Percentiles rank a stretch among this genome's conserved stretches.
Evolutionary conservation across 169 alveolate genomes (phyloP).

Genomic region (Plasmodium inui): DNA sequence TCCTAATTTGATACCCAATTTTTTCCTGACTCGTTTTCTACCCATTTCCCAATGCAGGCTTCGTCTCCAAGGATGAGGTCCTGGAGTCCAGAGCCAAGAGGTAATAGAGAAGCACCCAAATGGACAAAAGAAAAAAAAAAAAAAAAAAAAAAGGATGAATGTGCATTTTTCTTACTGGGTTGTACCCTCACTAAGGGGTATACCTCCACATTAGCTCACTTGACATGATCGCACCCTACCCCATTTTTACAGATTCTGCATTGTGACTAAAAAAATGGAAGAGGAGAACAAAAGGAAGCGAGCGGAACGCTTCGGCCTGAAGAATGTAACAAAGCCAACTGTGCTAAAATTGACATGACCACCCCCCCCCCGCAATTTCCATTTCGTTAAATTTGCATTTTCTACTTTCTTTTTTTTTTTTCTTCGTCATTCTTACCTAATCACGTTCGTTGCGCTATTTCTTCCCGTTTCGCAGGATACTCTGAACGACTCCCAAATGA

Average conservation of each 20-base stretch:
- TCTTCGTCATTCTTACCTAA: not conserved
- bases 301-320: slow-evolving; percentile 75
- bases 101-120: not conserved
- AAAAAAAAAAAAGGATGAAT: not conserved
- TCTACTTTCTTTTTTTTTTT: not conserved
- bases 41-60: slow-evolving; percentile 3
- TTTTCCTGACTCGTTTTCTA: not conserved
- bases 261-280: slow-evolving; percentile 70
- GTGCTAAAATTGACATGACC: not conserved
- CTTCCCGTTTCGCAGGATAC: not conserved
- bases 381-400: not conserved
- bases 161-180: not conserved
- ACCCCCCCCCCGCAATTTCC: not conserved
- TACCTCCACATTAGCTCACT: not conserved
- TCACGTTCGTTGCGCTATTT: not conserved
- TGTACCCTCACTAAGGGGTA: not conserved
- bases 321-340: not conserved
- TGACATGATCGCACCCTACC: not conserved
- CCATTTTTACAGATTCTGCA: slow-evolving; percentile 41
- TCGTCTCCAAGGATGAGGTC: slow-evolving; percentile 41
- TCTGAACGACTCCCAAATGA: slow-evolving; percentile 49
- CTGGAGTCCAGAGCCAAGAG: slow-evolving; percentile 74
- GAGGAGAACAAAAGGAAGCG: slow-evolving; percentile 66
- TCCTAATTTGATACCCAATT: not conserved
- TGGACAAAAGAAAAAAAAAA: not conserved